These are phyloP conservation scores for Babesia ovata DNA, from an alignment of 169 alveolate species.

Conservation along the genomic window DNA sequence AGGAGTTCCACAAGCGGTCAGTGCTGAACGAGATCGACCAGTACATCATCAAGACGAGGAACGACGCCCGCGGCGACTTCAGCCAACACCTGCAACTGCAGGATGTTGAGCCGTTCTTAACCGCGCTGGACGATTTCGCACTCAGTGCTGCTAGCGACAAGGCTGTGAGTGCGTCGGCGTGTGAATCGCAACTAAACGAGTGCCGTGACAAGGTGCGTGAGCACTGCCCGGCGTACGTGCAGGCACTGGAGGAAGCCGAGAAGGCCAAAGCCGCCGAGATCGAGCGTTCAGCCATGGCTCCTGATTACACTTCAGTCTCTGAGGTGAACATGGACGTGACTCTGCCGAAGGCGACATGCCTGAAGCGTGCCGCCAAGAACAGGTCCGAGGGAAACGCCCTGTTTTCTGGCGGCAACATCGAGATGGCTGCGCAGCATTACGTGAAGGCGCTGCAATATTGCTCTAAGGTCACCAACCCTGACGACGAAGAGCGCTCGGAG, in stretches of 20 bases:
- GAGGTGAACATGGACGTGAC: slow-evolving; percentile 63
- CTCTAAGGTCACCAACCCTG: slow-evolving; percentile 41
- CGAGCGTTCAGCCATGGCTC: neutral
- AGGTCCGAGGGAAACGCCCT: slow-evolving; percentile 66
- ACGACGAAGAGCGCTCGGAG: slow-evolving; percentile 41
- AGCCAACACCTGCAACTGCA: slow-evolving; percentile 10
- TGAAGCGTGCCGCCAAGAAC: slow-evolving; percentile 64
- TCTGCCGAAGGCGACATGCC: slow-evolving; percentile 51
- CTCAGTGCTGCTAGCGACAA: slow-evolving; percentile 16
- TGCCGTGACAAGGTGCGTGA: slow-evolving; percentile 28
- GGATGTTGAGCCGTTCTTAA: slow-evolving; percentile 10
- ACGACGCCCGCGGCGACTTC: slow-evolving; percentile 37
- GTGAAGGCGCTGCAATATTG: slow-evolving; percentile 64
- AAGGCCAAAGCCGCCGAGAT: slow-evolving; percentile 37
- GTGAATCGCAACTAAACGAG: slow-evolving; percentile 13
- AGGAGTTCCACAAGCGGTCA: slow-evolving; percentile 38
- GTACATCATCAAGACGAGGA: slow-evolving; percentile 50
- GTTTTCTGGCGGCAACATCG: slow-evolving; percentile 56
- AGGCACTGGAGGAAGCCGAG: slow-evolving; percentile 42
- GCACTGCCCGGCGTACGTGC: slow-evolving; percentile 9
- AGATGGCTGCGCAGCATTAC: slow-evolving; percentile 64
- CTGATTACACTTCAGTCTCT: neutral
- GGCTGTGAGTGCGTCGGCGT: slow-evolving; percentile 1
- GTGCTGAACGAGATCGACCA: slow-evolving; percentile 54
- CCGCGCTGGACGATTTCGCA: slow-evolving; percentile 15